A percentile compares a stretch with the other conserved stretches of the same genome.
These are phyloP conservation scores for Lichtheimia corymbifera DNA, from an alignment of 371 early-diverging fungal species.

Conservation along the genomic window DNA sequence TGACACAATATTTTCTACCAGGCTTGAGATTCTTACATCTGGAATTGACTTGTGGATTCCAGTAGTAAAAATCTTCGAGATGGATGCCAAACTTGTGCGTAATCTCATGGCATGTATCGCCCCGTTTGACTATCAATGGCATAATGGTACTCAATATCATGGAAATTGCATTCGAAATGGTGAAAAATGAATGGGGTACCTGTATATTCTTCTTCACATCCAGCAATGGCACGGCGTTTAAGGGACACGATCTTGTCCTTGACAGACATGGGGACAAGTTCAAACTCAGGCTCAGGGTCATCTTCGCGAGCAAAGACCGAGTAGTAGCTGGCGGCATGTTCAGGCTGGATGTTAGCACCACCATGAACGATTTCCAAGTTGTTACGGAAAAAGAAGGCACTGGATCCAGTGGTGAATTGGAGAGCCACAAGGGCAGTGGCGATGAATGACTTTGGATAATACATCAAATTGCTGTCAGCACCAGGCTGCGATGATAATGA, in stretches of 20 bases:
- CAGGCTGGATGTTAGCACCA: neutral
- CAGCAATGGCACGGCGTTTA: slow-evolving; percentile 13
- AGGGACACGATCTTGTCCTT: slow-evolving; percentile 16
- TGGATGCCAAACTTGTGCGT: slow-evolving; percentile 20
- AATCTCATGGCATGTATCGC: slow-evolving; percentile 21
- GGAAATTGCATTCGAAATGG: no score
- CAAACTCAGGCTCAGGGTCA: slow-evolving; percentile 30
- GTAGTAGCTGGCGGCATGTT: slow-evolving; percentile 18
- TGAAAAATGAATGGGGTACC: neutral
- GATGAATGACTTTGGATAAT: slow-evolving; percentile 4
- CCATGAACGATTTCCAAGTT: slow-evolving; percentile 15
- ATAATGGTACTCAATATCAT: neutral
- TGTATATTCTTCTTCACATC: slow-evolving; percentile 20
- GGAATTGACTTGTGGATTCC: slow-evolving; percentile 24
- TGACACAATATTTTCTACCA: slow-evolving; percentile 21
- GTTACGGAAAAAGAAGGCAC: slow-evolving; percentile 7
- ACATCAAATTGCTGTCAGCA: slow-evolving; percentile 7
- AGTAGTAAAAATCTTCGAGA: slow-evolving; percentile 18
- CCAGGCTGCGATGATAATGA: slow-evolving; percentile 4
- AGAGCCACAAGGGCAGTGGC: slow-evolving; percentile 6
- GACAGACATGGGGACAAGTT: slow-evolving; percentile 17
- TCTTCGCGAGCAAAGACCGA: slow-evolving; percentile 30
- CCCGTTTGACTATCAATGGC: slow-evolving; percentile 8
- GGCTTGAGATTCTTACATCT: slow-evolving; percentile 23
- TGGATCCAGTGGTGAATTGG: slow-evolving; percentile 1